A percentile compares a stretch with the other conserved stretches of the same genome.
These are phyloP conservation scores for Quercus lobata DNA, from an alignment of 331 rosid species.

Conservation along the genomic window DNA sequence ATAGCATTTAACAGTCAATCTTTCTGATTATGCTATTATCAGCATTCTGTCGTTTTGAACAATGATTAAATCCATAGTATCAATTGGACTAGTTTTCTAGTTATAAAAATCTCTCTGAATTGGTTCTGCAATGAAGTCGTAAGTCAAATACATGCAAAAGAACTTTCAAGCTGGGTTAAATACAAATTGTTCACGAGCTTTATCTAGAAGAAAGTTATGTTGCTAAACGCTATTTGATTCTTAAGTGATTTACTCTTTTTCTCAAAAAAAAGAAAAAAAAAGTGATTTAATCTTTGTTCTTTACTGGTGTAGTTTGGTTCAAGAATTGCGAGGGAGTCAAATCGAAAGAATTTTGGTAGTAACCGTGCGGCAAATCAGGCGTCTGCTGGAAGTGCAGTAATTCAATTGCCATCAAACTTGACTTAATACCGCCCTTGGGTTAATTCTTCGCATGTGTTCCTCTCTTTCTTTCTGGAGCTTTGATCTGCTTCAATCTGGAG, in stretches of 20 bases:
- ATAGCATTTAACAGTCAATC: background rate
- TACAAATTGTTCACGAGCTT: background rate
- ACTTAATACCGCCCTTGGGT: slow-evolving; percentile 9
- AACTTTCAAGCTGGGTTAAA: background rate
- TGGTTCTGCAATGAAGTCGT: background rate
- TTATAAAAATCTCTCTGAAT: background rate
- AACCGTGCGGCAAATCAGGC: slow-evolving; percentile 97
- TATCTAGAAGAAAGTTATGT: background rate
- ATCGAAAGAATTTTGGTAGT: slow-evolving; percentile 83
- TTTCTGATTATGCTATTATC: background rate
- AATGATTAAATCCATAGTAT: background rate
- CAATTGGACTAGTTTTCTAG: background rate
- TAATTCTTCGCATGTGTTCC: background rate
- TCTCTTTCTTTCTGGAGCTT: background rate
- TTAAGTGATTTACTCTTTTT: slow-evolving; percentile 5
- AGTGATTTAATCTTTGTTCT: slow-evolving; percentile 12
- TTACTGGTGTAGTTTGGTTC: slow-evolving; percentile 71
- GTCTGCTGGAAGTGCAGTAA: slow-evolving; percentile 84
- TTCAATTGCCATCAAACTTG: slow-evolving; percentile 35
- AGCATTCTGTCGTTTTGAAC: too few species aligned
- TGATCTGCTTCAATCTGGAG: background rate
- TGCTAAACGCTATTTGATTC: background rate
- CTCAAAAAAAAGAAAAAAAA: too few species aligned
- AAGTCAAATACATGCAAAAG: background rate
- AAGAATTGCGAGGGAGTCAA: slow-evolving; percentile 92